Evolutionary conservation across 2,329 filamentous ascomycete genomes (phyloP), one percentile per base, ranked within the genome.

Genomic region (Colletotrichum sp.): DNA sequence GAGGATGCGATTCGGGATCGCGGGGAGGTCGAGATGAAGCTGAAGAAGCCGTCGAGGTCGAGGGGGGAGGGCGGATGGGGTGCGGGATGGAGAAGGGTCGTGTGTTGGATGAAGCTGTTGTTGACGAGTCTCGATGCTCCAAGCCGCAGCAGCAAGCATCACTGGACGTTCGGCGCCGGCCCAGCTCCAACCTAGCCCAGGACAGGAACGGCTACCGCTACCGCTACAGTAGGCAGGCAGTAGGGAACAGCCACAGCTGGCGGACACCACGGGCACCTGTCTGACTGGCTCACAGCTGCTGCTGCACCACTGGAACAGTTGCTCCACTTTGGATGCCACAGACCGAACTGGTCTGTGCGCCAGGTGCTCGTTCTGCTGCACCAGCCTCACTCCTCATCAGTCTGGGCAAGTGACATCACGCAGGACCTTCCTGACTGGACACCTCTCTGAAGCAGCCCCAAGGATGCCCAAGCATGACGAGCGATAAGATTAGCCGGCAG

Each of bases 341-440:
- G 25, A 27, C n/a, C 43, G 43, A 48, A 48, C n/a, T 52, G 34
- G 8, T 13, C 64, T 32, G 70, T 75, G 70, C 70, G 13, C 22
- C 15, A 4, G 52, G n/a, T 30, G 12, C 16, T 27, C 10, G 15
- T 12, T 27, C 10, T 43, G 34, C 27, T 36, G 32, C 60, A 28
- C 22, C 28, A 61, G 28, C 28, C 62, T 73, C 68, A 66, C 39
- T 18, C 64, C 65, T 58, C n/a, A 32, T 64, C 52, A 66, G 52
- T 61, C 66, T 48, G 28, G 56, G 30, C 65, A 39, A 43, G 76
- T 77, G 76, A 77, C 76, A 77, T 77, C 76, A 77, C 76, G 68
- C 48, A 32, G 36, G 32, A 30, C 28, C 34, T 27, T 39, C n/a
- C 48, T 67, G 65, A 67, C 30, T 56, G 25, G 68, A 43, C 34